Evolutionary conservation across 306 rosid species (phyloP), one percentile per base, ranked within the genome.

Genomic region (Vigna reflexopilosa): DNA sequence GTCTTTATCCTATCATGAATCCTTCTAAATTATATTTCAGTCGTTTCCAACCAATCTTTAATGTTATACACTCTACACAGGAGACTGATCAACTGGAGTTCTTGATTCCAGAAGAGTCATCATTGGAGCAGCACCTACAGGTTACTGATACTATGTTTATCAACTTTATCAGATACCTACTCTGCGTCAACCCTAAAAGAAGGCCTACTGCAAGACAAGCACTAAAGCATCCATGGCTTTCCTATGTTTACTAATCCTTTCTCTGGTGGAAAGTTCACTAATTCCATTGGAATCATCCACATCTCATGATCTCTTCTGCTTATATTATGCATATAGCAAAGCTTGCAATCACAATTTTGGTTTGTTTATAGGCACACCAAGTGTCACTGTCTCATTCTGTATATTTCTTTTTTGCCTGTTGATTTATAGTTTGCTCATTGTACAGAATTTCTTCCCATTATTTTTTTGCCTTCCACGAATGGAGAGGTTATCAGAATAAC

Each of bases 161-260:
- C 6, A 90, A 91, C 75, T 96, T 96, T 1, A 84, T 96, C 15
- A 82, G 81, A 72, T 74, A 74, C 86, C 85, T 96, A 83, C 97
- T 96, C 2, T 78, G 81, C 70, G 81, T 91, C 81, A 88, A 96
- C 82, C 99, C 99, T 0, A 70, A 87, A 81, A 85, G 88, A 74
- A 93, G 99, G 48, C 96, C 91, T 13, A 87, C 90, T 0, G 97
- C 98, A 6, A 81, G 71, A 22, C 93, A 88, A 24, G 99, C 99
- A 9, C 88, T 96, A 4, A 87, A 80, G 76, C 99, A 96, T 77
- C 99, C 99, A 36, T 96, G 99, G 99, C 94, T 96, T 81, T 95
- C 93, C 71, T 71, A 85, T 78, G 83, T 71, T 4, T 92, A 90
- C 26, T 80, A 84, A 69, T 74, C 75, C 62, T 56, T 75, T 58